Conservation (phyloP, 805 yeast species). For the Metschnikowia lunata region DNA sequence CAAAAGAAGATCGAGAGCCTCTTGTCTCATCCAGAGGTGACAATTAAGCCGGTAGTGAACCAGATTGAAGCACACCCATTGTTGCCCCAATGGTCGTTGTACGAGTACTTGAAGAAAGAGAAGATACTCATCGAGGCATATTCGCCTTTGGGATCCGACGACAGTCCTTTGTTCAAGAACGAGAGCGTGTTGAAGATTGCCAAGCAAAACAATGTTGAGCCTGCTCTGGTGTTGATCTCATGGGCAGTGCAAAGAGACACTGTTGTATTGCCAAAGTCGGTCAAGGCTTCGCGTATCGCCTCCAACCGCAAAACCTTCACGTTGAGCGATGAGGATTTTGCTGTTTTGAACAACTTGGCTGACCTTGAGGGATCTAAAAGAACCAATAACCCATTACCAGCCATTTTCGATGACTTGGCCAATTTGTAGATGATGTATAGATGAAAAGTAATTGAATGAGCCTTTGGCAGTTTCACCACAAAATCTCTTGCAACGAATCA, state of each 20-base stretch:
- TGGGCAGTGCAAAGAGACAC: constrained; percentile 59
- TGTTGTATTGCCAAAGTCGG: constrained; percentile 36
- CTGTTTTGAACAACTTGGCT: constrained; percentile 29
- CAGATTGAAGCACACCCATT: constrained; percentile 43
- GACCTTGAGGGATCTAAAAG: constrained; percentile 30
- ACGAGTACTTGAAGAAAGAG: constrained; percentile 33
- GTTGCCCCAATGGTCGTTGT: constrained; percentile 37
- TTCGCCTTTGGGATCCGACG: constrained; percentile 61
- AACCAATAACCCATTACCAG: constrained; percentile 23
- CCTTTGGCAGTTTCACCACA: no score
- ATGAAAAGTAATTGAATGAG: no score
- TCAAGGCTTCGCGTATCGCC: constrained; percentile 29
- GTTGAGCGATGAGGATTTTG: constrained; percentile 34
- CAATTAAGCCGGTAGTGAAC: constrained; percentile 46
- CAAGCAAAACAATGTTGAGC: constrained; percentile 24
- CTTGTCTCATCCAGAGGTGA: constrained; percentile 14
- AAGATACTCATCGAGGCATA: constrained; percentile 48
- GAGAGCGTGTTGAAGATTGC: constrained; percentile 25
- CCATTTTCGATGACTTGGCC: constrained; percentile 9
- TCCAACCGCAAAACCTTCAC: constrained; percentile 32
- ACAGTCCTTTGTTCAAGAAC: constrained; percentile 57
- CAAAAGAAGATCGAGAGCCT: constrained; percentile 18
- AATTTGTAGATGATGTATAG: background rate
- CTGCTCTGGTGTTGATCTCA: constrained; percentile 52
- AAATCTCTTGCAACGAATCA: no score